Conservation (phyloP, 148 eudicot species). For the Bassia scoparia region DNA sequence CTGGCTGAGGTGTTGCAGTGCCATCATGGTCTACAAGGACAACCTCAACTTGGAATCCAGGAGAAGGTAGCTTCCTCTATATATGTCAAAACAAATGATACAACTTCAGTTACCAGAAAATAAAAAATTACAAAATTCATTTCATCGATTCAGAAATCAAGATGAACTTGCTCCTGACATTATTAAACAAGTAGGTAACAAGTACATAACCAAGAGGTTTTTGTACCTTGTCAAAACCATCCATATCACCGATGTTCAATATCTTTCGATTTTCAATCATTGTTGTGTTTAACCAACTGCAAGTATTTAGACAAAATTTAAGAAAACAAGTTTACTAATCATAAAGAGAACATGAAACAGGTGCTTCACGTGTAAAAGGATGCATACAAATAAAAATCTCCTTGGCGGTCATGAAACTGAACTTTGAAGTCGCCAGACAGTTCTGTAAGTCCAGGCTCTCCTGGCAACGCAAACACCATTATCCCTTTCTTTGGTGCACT, state of each 20-base stretch:
- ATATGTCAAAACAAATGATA: not conserved
- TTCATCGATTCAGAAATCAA: not conserved
- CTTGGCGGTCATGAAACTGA: slow-evolving; percentile 92
- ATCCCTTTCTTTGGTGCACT: slow-evolving; percentile 92
- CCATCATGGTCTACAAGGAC: slow-evolving; percentile 79
- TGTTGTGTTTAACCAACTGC: slow-evolving; percentile 96
- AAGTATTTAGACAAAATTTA: slow-evolving; percentile 5
- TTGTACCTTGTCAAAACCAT: slow-evolving; percentile 91
- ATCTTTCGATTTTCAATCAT: slow-evolving; percentile 88
- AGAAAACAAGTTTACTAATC: not conserved
- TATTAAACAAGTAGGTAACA: not conserved
- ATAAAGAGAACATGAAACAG: slow-evolving; percentile 8
- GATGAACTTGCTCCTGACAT: not conserved
- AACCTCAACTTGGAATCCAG: slow-evolving; percentile 95
- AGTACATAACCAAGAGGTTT: not conserved
- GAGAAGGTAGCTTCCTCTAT: slow-evolving; percentile 95
- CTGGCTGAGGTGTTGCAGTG: slow-evolving; percentile 40
- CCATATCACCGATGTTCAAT: slow-evolving; percentile 72
- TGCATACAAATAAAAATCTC: slow-evolving; percentile 92
- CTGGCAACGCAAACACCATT: slow-evolving; percentile 95
- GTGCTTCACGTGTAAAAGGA: slow-evolving; percentile 3
- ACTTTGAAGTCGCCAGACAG: slow-evolving; percentile 89
- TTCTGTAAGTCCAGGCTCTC: slow-evolving; percentile 96
- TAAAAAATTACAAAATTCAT: not conserved
- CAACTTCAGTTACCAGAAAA: not conserved